Evolutionary conservation across 805 yeast species (phyloP), one percentile per base, ranked within the genome.

Genomic region (Hagleromyces aurorensis): DNA sequence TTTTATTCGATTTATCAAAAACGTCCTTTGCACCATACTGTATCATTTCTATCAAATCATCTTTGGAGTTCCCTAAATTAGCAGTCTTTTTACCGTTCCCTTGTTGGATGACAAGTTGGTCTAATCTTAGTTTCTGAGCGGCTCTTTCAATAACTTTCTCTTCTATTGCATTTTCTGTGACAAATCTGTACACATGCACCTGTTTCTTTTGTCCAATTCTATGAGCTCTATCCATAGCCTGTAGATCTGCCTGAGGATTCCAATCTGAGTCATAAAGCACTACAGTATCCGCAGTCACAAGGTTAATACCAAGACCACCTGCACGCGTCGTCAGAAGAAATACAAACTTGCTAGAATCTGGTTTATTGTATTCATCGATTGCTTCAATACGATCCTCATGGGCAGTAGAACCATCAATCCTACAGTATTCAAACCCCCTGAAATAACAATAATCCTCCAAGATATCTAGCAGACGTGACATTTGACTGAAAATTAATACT

Each of bases 151-250:
- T 68, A 9, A 89, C 96, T 47, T 89, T 89, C 55, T 89, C 98
- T 51, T 89, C 98, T 46, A 89, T 84, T 1, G 97, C 95, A 59
- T 84, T 76, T 51, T 89, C 97, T 3, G 96, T 89, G 16, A 89
- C 94, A 60, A 89, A 84, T 42, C 98, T 65, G 55, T 71, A 89
- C 12, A 89, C 97, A 45, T 77, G 71, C 6, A 89, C 98, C 61
- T 89, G 98, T 51, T 89, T 89, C 54, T 83, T 89, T 56, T 87
- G 97, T 12, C 97, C 97, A 52, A 87, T 87, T 65, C 97, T 75
- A 52, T 87, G 97, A 1, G 96, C 97, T 52, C 97, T 72, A 56
- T 89, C 97, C 97, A 87, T 87, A 1, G 96, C 96, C 61, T 87
- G 97, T 47, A 87, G 65, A 65, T 87, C 97, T 0, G 96, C 96